Evolutionary conservation across 139 green algal species (phyloP), one percentile per base, ranked within the genome.

Genomic region (Chloropicon primus): DNA sequence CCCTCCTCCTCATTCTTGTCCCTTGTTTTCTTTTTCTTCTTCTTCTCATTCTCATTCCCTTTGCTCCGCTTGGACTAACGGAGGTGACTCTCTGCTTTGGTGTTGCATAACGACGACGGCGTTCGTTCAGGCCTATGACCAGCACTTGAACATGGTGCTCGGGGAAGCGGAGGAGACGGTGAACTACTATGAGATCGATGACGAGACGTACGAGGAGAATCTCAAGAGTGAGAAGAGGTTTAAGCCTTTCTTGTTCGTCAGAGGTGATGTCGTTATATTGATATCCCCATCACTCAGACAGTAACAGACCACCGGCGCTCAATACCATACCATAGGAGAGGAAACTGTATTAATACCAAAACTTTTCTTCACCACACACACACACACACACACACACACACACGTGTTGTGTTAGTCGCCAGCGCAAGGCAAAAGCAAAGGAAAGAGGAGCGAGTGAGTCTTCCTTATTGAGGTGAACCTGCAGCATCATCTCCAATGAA

Each of bases 71-170:
- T 5, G 23, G 26, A 53, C 73, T 2, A 54, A 3, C 73, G 10
- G n/a, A n/a, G n/a, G n/a, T n/a, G 3, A 22, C 74, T n/a, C 26
- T 23, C 27, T 23, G 74, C 27, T 21, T 26, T 72, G 3, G 10
- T 24, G 26, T 17, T 2, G 73, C 23, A 5, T 27, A 77, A 26
- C 73, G 3, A 24, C 2, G 54, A 25, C 41, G 22, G 17, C 2
- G 54, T 79, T n/a, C 27, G n/a, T n/a, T n/a, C 5, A 98, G 93
- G 96, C 95, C 1, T 99, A 99, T 80, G 95, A 99, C 78, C 95
- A 99, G 86, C 95, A 99, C 81, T 77, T 99, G 26, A 99, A 99
- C 84, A 98, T 99, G 90, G 96, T 99, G 17, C 80, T 99, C 54
- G 95, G 95, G 0, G 94, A 99, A 1, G 95, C 97, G 26, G 95